Conservation (phyloP, 352 stramenopile genomes). For the Phytophthora cactorum region DNA sequence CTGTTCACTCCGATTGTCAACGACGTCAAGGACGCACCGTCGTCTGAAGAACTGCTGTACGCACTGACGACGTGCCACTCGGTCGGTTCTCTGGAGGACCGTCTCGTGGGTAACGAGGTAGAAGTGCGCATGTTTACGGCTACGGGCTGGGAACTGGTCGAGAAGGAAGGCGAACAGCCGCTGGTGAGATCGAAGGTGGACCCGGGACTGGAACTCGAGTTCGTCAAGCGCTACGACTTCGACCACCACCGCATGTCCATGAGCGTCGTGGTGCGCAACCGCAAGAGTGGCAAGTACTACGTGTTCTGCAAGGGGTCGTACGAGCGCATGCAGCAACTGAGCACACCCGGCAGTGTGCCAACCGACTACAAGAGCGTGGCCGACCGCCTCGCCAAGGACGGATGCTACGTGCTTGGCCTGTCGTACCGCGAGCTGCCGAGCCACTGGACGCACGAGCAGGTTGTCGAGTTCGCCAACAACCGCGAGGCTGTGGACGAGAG, state of each 20-base stretch:
- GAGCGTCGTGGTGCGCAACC: slow-evolving; percentile 83
- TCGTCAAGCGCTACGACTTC: slow-evolving; percentile 93
- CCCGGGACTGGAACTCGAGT: slow-evolving; percentile 48
- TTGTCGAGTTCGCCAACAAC: slow-evolving; percentile 24
- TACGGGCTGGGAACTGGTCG: slow-evolving; percentile 63
- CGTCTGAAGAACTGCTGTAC: slow-evolving; percentile 55
- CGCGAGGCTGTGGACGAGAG: slow-evolving; percentile 78
- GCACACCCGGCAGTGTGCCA: slow-evolving; percentile 50
- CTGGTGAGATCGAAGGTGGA: slow-evolving; percentile 49
- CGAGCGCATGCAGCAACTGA: slow-evolving; percentile 74
- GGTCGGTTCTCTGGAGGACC: slow-evolving; percentile 67
- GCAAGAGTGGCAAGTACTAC: slow-evolving; percentile 55
- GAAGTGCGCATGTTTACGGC: slow-evolving; percentile 79
- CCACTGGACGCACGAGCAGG: slow-evolving; percentile 44
- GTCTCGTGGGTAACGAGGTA: slow-evolving; percentile 86
- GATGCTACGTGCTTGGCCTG: slow-evolving; percentile 84
- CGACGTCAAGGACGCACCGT: slow-evolving; percentile 51
- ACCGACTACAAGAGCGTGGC: slow-evolving; percentile 53
- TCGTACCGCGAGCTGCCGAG: slow-evolving; percentile 42
- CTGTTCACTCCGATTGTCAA: slow-evolving; percentile 48
- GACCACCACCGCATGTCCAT: slow-evolving; percentile 92
- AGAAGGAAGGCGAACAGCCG: slow-evolving; percentile 51
- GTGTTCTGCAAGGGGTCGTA: slow-evolving; percentile 92
- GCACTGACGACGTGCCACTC: slow-evolving; percentile 86
- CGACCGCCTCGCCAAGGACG: slow-evolving; percentile 51